Percentiles rank a stretch among this genome's conserved stretches.
These are phyloP conservation scores for Diaporthe longicolla DNA, from an alignment of 2,329 filamentous ascomycete species.

Conservation along the genomic window DNA sequence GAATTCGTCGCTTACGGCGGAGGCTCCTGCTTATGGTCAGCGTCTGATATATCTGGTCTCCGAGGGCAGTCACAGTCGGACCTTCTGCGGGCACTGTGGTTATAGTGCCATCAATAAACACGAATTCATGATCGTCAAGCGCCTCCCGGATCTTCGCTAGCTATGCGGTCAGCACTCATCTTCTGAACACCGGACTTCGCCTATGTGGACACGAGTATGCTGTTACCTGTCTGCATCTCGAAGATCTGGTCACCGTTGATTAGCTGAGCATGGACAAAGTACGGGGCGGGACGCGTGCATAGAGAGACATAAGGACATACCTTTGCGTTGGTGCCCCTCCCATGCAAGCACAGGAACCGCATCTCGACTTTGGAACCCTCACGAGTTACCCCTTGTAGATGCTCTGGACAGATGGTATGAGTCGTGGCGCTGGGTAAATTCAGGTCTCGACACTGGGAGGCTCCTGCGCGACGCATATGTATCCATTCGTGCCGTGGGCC, in stretches of 20 bases:
- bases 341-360: slow-evolving; percentile 20
- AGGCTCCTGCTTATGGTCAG: slow-evolving; percentile 6
- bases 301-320: neutral
- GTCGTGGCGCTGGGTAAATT: slow-evolving; percentile 1
- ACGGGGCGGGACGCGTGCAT: neutral
- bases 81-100: slow-evolving; percentile 20
- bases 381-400: no score
- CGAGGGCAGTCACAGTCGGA: slow-evolving; percentile 2
- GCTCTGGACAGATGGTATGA: neutral
- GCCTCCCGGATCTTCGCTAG: slow-evolving; percentile 22
- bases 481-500: slow-evolving; percentile 7
- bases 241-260: slow-evolving; percentile 8
- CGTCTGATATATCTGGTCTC: neutral
- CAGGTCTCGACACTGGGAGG: neutral
- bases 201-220: neutral
- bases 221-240: slow-evolving; percentile 25
- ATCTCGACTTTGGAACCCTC: neutral
- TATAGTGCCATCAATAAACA: slow-evolving; percentile 22
- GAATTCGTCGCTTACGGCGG: slow-evolving; percentile 1
- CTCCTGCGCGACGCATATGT: slow-evolving; percentile 20
- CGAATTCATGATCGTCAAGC: slow-evolving; percentile 29
- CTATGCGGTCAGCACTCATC: slow-evolving; percentile 19
- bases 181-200: slow-evolving; percentile 2
- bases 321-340: slow-evolving; percentile 21
- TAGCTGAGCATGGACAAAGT: neutral